Evolutionary conservation across 306 rosid species (phyloP).

Genomic region (Inga laurina): DNA sequence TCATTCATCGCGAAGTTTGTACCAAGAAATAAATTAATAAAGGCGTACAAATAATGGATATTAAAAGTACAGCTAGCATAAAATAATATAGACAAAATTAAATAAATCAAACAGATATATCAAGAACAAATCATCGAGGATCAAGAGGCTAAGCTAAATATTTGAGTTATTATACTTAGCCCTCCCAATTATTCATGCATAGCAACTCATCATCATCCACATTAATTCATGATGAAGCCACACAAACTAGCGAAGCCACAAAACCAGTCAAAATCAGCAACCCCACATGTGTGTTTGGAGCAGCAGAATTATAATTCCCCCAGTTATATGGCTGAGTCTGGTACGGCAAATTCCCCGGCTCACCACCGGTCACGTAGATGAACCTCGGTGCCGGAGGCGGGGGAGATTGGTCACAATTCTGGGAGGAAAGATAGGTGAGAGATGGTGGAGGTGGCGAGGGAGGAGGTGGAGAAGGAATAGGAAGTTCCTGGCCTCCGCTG

Average conservation of each 20-base stretch:
- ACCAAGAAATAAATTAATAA: slow-evolving; percentile 17
- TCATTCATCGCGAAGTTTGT: not conserved
- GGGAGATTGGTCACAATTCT: slow-evolving; percentile 27
- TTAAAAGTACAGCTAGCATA: not conserved
- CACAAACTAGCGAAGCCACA: slow-evolving; percentile 33
- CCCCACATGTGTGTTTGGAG: slow-evolving; percentile 34
- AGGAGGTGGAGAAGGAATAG: slow-evolving; percentile 41
- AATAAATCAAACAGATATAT: slow-evolving; percentile 17
- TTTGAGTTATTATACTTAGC: slow-evolving; percentile 16
- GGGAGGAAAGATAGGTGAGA: slow-evolving; percentile 21
- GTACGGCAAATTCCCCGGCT: slow-evolving; percentile 48
- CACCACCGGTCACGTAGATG: slow-evolving; percentile 54
- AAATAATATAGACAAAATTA: not conserved
- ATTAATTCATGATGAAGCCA: slow-evolving; percentile 31
- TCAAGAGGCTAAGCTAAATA: slow-evolving; percentile 24
- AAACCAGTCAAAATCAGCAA: slow-evolving; percentile 34
- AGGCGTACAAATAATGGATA: slow-evolving; percentile 6
- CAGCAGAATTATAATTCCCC: slow-evolving; percentile 40
- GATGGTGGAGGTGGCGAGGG: slow-evolving; percentile 37
- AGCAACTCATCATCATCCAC: not conserved
- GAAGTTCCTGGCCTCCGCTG: slow-evolving; percentile 26
- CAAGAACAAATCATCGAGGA: slow-evolving; percentile 13
- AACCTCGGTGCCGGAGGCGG: slow-evolving; percentile 58
- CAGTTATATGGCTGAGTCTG: slow-evolving; percentile 31
- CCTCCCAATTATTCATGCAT: not conserved